Conservation (phyloP, 1,284 basidiomycete species). For the Cryptococcus hybrid region DNA sequence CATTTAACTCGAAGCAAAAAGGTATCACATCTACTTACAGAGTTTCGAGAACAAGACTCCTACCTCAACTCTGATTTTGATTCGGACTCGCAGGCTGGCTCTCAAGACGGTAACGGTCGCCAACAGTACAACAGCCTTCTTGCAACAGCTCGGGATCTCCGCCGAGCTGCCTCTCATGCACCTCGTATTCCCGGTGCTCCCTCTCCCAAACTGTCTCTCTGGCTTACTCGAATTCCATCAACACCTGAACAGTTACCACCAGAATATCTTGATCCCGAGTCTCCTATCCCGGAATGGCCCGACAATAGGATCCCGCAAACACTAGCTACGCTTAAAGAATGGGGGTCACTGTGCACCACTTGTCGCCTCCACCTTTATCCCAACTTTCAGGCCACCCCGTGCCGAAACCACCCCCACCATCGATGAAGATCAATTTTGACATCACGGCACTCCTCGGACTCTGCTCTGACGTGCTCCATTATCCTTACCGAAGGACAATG, state of each 20-base stretch:
- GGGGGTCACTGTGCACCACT: slow-evolving; percentile 66
- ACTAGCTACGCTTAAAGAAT: slow-evolving; percentile 56
- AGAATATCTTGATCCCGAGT: slow-evolving; percentile 27
- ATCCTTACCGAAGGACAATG: slow-evolving; percentile 60
- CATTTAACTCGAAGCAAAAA: slow-evolving; percentile 58
- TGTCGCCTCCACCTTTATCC: slow-evolving; percentile 3
- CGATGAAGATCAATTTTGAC: slow-evolving; percentile 67
- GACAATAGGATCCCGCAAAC: slow-evolving; percentile 65
- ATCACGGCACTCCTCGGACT: slow-evolving; percentile 77
- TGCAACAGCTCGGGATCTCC: slow-evolving; percentile 32
- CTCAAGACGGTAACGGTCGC: slow-evolving; percentile 42
- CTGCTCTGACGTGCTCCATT: slow-evolving; percentile 75
- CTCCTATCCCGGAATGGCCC: slow-evolving; percentile 4
- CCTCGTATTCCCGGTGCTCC: slow-evolving; percentile 22
- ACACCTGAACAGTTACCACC: slow-evolving; percentile 9
- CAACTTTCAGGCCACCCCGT: background rate
- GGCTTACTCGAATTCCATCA: slow-evolving; percentile 62
- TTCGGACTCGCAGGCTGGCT: slow-evolving; percentile 14
- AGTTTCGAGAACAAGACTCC: slow-evolving; percentile 77
- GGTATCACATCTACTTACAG: slow-evolving; percentile 67
- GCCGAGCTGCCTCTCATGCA: slow-evolving; percentile 50
- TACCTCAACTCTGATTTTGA: slow-evolving; percentile 57
- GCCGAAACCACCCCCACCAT: slow-evolving; percentile 51
- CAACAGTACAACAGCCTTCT: slow-evolving; percentile 58
- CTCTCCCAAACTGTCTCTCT: slow-evolving; percentile 56